Conservation (phyloP, 257 asterid genomes). For the Gardenia jasminoides region DNA sequence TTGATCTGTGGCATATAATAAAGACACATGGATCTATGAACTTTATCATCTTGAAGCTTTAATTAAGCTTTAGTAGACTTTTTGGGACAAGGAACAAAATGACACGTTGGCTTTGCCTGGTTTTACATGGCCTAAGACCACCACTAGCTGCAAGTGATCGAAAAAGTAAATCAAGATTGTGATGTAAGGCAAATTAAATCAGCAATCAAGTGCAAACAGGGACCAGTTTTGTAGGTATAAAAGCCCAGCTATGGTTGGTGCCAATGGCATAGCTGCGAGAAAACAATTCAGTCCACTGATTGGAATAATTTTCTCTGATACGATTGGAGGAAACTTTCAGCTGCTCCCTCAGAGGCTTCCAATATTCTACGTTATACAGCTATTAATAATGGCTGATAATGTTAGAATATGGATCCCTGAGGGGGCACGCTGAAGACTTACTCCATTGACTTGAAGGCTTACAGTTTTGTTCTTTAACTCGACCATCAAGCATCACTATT, state of each 20-base stretch:
- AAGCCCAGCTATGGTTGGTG: neutral
- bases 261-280: constrained; percentile 13
- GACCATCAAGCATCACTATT: neutral
- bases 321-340: constrained; percentile 13
- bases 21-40: too few relatives aligned
- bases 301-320: neutral
- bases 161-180: constrained; percentile 3
- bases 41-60: neutral
- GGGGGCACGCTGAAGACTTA: constrained; percentile 2
- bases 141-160: constrained; percentile 15
- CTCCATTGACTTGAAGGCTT: neutral
- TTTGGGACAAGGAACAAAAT: constrained; percentile 2
- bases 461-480: neutral
- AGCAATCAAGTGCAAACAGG: neutral
- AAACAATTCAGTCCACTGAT: too few relatives aligned
- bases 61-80: neutral
- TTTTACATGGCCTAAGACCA: constrained; percentile 17
- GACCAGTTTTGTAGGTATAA: neutral
- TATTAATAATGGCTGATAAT: neutral
- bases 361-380: neutral
- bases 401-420: neutral
- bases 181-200: constrained; percentile 3
- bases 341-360: constrained; percentile 23
- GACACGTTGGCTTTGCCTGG: constrained; percentile 17
- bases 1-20: too few relatives aligned